Base-by-base conservation (phyloP, 495 filamentous ascomycete genomes). In the Xeromyces bisporus region DNA sequence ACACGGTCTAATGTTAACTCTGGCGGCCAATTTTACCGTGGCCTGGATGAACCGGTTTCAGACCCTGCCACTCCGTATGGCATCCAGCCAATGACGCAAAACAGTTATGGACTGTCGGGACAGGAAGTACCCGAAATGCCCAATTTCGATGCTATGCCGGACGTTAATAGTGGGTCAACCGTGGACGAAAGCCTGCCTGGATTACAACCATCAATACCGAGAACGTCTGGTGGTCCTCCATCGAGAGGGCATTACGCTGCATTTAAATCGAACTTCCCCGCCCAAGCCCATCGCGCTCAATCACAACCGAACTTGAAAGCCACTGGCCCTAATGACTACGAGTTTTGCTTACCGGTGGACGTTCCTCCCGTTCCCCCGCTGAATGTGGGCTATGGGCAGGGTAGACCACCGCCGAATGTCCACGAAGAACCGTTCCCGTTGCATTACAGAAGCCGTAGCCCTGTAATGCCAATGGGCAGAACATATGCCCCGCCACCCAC, bases 321-420 rank as follows among this genome's bases (percentile, higher is more conserved):
- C 11, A 36, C 26, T 21, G 62, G 58, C 36, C 65, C 64, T 4
- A 79, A 59, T 50, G 64, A 46, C 60, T 67, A 65, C 33, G 58
- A 82, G 11, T 86, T 83, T 41, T 79, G 78, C 39, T 71, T 85
- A 58, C 69, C 69, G 2, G 62, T 58, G 14, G 72, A 75, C 38
- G 56, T 63, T n/a, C 67, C 66, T 3, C 48, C 63, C 25, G 44
- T 68, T 18, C 64, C 64, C 15, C 50, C 48, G 9, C 52, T 58
- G 23, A 34, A 23, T 12, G 34, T 33, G 28, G 31, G 30, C 15
- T 41, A 41, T 30, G 42, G 32, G 9, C 37, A 31, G 16, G n/a
- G n/a, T 17, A 18, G 14, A 39, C 14, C 16, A 26, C 12, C 26
- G 36, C 26, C 23, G 32, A 20, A 34, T 13, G 6, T 7, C 2